These are phyloP conservation scores for Excoecaria agallocha DNA, from an alignment of 345 rosid species.

Conservation along the genomic window DNA sequence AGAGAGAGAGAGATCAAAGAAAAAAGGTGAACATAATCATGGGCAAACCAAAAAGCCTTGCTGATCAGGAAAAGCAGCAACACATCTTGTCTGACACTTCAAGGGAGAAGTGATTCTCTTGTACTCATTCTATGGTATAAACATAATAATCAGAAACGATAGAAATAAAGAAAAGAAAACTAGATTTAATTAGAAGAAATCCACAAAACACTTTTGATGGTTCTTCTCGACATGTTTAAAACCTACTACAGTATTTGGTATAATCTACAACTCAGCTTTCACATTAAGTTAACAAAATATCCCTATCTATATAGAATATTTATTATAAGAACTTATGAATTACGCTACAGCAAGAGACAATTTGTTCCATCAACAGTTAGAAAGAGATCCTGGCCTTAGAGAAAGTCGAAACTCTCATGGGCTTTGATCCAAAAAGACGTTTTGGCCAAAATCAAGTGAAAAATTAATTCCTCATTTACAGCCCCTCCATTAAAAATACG, in stretches of 20 bases:
- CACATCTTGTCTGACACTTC: constrained; percentile 95
- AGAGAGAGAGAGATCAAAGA: too few relatives aligned
- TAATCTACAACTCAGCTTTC: neutral
- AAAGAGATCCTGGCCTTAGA: too few relatives aligned
- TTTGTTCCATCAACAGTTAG: too few relatives aligned
- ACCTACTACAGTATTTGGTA: neutral
- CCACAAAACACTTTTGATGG: neutral
- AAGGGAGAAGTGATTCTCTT: constrained; percentile 84
- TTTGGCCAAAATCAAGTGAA: too few relatives aligned
- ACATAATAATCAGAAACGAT: constrained; percentile 11
- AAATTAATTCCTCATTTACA: too few relatives aligned
- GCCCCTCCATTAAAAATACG: too few relatives aligned
- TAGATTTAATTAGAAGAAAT: constrained; percentile 1
- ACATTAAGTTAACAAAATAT: neutral
- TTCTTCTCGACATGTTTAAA: neutral
- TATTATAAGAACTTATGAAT: neutral
- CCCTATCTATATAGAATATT: neutral
- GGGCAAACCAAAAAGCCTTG: constrained; percentile 87
- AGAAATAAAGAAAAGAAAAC: neutral
- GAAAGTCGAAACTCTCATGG: too few relatives aligned
- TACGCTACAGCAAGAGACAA: neutral
- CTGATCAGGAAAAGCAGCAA: constrained; percentile 98
- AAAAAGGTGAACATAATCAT: neutral
- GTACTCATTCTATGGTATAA: constrained; percentile 60
- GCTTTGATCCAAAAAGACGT: too few relatives aligned